These are phyloP conservation scores for Blastosporella zonata DNA, from an alignment of 1,284 basidiomycete species.

Conservation along the genomic window DNA sequence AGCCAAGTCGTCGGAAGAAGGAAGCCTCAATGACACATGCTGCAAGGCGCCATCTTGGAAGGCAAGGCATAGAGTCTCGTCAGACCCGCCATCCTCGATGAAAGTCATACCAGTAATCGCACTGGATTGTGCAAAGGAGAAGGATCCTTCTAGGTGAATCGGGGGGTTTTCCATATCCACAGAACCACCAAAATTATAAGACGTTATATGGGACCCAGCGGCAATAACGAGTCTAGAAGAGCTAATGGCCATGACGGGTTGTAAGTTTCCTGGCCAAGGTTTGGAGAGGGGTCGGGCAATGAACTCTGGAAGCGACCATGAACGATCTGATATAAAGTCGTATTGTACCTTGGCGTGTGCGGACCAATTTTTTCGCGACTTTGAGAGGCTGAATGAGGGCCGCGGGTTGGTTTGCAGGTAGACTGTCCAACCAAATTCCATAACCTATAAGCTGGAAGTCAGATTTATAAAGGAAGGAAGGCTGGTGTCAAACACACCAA, in stretches of 20 bases:
- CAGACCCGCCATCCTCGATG: slow-evolving; percentile 45
- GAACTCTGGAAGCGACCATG: slow-evolving; percentile 54
- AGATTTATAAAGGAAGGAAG: neutral
- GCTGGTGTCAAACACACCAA: slow-evolving; percentile 39
- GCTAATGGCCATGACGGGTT: slow-evolving; percentile 59
- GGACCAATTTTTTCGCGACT: slow-evolving; percentile 45
- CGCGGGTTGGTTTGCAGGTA: slow-evolving; percentile 50
- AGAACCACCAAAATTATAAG: slow-evolving; percentile 49
- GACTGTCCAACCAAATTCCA: slow-evolving; percentile 56
- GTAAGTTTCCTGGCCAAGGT: slow-evolving; percentile 57
- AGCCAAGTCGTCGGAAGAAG: slow-evolving; percentile 16
- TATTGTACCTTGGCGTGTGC: slow-evolving; percentile 47
- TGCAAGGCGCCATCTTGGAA: slow-evolving; percentile 62
- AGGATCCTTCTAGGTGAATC: slow-evolving; percentile 49
- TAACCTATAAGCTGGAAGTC: slow-evolving; percentile 41
- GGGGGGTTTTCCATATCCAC: slow-evolving; percentile 35
- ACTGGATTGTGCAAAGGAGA: slow-evolving; percentile 37
- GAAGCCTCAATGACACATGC: slow-evolving; percentile 32
- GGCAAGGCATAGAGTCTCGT: slow-evolving; percentile 54
- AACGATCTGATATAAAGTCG: slow-evolving; percentile 48
- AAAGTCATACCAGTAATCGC: slow-evolving; percentile 53
- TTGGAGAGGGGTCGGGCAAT: slow-evolving; percentile 66
- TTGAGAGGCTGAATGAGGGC: slow-evolving; percentile 50
- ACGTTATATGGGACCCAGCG: slow-evolving; percentile 56
- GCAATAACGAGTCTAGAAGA: slow-evolving; percentile 58